Conservation (phyloP, 768 basidiomycete species). For the Tulasnella sp. region DNA sequence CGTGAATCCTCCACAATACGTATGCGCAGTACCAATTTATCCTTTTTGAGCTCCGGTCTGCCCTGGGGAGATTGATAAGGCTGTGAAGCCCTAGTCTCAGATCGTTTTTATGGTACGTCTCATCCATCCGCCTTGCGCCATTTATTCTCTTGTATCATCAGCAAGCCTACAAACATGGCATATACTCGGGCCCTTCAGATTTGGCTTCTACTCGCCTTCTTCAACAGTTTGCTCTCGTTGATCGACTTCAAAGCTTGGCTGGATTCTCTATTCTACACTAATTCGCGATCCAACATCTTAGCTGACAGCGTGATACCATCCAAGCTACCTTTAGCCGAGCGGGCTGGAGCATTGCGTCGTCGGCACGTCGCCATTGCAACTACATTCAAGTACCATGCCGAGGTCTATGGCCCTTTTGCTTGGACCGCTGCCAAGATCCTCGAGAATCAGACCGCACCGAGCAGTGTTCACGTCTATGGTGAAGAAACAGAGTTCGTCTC, state of each 20-base stretch:
- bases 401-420: not conserved
- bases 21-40: too few species aligned
- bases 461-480: not conserved
- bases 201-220: not conserved
- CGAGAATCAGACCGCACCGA: not conserved
- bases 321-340: not conserved
- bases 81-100: too few species aligned
- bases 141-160: not conserved
- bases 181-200: not conserved
- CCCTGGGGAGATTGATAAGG: too few species aligned
- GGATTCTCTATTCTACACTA: not conserved
- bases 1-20: too few species aligned
- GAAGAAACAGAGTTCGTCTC: not conserved
- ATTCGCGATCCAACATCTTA: not conserved
- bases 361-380: not conserved
- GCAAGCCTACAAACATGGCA: not conserved
- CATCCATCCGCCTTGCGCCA: not conserved
- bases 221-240: not conserved
- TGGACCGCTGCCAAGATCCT: not conserved
- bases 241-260: not conserved
- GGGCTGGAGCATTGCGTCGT: not conserved
- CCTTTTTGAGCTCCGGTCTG: too few species aligned
- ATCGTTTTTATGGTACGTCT: not conserved
- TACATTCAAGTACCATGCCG: not conserved
- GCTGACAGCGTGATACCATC: not conserved